Percentiles rank a stretch among this genome's conserved stretches.
phyloP scores from a whole-genome alignment of 2,329 filamentous ascomycete genomes.

The Hypocrella siamensis region DNA sequence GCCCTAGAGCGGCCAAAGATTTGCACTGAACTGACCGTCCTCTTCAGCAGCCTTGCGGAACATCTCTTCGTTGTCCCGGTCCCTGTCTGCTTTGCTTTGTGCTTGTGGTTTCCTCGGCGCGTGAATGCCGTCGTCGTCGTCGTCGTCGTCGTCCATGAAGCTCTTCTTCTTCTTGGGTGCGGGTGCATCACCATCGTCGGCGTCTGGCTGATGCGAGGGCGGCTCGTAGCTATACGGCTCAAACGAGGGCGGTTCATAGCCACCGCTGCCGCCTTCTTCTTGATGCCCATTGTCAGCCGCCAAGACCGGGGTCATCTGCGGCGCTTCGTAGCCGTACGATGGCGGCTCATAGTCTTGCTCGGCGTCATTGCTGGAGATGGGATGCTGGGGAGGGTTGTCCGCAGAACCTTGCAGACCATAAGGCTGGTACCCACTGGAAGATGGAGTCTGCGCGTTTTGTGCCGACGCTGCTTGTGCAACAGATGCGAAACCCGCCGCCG shows the following conservation, averaged over 20 bases:
- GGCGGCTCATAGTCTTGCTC: conserved; percentile 26
- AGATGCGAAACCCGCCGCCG: conserved; percentile 2
- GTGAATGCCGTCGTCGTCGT: conserved; percentile 48
- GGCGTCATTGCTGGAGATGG: conserved; percentile 6
- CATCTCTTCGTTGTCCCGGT: conserved; percentile 69
- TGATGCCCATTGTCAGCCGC: conserved; percentile 6
- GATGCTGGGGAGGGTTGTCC: conserved; percentile 6
- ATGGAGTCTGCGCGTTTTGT: conserved; percentile 2
- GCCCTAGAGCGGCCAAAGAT: no score
- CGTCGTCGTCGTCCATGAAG: conserved; percentile 72
- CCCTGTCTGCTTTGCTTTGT: conserved; percentile 51
- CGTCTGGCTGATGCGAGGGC: conserved; percentile 38
- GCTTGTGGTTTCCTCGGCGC: conserved; percentile 27
- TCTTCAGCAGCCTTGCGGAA: conserved; percentile 72
- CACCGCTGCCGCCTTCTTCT: conserved; percentile 18
- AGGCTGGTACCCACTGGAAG: conserved; percentile 12
- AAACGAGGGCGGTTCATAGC: conserved; percentile 47
- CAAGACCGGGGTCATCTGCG: conserved; percentile 15
- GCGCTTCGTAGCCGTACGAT: conserved; percentile 36
- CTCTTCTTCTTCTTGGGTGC: conserved; percentile 64
- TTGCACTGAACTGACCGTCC: conserved; percentile 53
- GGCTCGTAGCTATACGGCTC: conserved; percentile 44
- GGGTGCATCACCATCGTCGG: conserved; percentile 30
- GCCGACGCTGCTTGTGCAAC: background rate
- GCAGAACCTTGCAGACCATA: conserved; percentile 12